These are phyloP conservation scores for Mycena crocata DNA, from an alignment of 768 basidiomycete species.

Conservation along the genomic window DNA sequence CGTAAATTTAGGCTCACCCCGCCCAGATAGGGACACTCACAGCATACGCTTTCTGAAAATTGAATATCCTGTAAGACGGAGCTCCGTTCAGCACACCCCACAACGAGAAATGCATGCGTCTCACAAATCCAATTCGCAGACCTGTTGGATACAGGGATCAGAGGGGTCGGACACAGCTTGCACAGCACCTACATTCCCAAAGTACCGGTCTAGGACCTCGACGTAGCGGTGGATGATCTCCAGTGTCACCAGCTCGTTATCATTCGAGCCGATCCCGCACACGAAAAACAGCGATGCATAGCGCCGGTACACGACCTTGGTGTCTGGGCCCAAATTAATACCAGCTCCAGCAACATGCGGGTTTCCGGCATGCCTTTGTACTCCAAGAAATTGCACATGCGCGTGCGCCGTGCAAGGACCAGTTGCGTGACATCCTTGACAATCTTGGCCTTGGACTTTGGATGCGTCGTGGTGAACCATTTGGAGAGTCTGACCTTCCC, in stretches of 20 bases:
- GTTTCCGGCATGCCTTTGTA: constrained; percentile 73
- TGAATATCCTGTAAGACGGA: constrained; percentile 72
- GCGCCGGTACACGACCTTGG: constrained; percentile 84
- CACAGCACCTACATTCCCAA: constrained; percentile 70
- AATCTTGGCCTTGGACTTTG: constrained; percentile 82
- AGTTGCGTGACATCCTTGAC: constrained; percentile 91
- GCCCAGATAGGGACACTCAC: constrained; percentile 46
- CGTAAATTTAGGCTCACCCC: not conserved
- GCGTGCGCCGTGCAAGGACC: constrained; percentile 81
- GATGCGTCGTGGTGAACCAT: constrained; percentile 85
- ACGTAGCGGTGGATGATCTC: constrained; percentile 90
- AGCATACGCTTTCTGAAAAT: constrained; percentile 90
- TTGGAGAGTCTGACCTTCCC: constrained; percentile 89
- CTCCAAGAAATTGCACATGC: constrained; percentile 90
- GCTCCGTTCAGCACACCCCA: constrained; percentile 11
- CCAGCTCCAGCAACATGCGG: constrained; percentile 31
- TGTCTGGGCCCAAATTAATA: constrained; percentile 21
- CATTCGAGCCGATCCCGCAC: constrained; percentile 73
- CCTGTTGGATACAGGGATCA: constrained; percentile 46
- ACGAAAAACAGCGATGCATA: constrained; percentile 91
- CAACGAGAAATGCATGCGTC: constrained; percentile 33
- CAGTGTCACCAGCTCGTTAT: constrained; percentile 86
- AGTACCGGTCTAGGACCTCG: constrained; percentile 81
- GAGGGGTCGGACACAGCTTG: not conserved
- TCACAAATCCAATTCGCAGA: constrained; percentile 85